Evolutionary conservation across 768 basidiomycete genomes (phyloP), one percentile per base, ranked within the genome.

Genomic region (Calocera viscosa): DNA sequence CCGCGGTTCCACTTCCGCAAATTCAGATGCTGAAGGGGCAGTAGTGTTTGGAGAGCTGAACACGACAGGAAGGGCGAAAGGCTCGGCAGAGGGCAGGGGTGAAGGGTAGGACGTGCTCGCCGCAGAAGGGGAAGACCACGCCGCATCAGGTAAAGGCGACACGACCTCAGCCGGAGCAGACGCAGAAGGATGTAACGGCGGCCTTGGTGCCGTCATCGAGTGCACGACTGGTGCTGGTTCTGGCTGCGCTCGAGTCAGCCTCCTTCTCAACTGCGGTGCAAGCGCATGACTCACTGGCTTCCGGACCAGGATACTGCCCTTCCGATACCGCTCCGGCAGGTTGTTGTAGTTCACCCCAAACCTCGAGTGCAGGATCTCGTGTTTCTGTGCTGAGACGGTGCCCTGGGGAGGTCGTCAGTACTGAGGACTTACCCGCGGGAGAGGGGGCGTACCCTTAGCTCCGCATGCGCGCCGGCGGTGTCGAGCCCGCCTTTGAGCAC

Each of bases 271-370:
- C 33, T 24, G 30, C 40, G 32, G 28, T 33, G 10, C 24, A 7
- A 16, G 40, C 14, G 34, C 3, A 28, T 41, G n/a, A 67, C 66
- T 63, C 68, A 83, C 86, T 77, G 82, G 79, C 70, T 86, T 81
- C 67, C 92, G 84, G 53, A 92, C 82, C 12, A 97, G 74, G 1
- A 91, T 81, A 70, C 89, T 94, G 12, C 96, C 96, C 74, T 94
- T 95, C 64, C 89, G 80, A 72, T 83, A 95, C 67, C 87, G 81
- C 0, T 81, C 79, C 10, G 87, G 81, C 2, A 94, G 74, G 5
- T 81, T 77, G 69, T 90, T 95, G 74, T 98, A 99, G 75, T 98
- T 98, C 71, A 95, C 85, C 2, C 82, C 80, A 72, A 94, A 98
- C 16, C 81, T 82, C 14, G 83, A 80, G 77, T 87, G 94, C 1